Evolutionary conservation across 495 filamentous ascomycete genomes (phyloP).

Genomic region (Daldinia grandis): DNA sequence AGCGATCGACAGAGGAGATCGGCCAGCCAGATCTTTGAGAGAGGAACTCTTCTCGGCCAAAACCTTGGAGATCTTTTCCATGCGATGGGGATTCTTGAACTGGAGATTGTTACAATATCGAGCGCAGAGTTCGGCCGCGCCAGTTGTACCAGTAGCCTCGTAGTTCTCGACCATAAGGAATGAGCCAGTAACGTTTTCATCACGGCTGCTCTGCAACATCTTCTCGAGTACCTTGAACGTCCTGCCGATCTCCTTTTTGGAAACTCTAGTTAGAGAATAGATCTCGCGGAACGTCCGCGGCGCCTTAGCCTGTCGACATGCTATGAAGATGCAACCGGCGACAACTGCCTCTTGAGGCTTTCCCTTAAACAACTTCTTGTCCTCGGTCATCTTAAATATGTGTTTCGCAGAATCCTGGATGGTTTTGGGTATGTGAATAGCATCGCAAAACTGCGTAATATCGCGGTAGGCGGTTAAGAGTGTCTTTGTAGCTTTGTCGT

Average conservation of each 20-base stretch:
- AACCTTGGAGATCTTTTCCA: conserved; percentile 74
- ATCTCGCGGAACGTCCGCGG: conserved; percentile 93
- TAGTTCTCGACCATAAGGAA: conserved; percentile 63
- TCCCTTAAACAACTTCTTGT: conserved; percentile 91
- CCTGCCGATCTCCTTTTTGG: conserved; percentile 95
- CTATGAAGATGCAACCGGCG: conserved; percentile 96
- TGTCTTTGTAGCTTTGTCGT: conserved; percentile 85
- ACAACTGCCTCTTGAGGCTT: conserved; percentile 94
- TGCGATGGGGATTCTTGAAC: conserved; percentile 67
- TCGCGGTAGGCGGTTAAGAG: conserved; percentile 78
- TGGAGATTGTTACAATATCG: conserved; percentile 86
- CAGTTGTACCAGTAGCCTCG: conserved; percentile 78
- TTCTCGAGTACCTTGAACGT: conserved; percentile 93
- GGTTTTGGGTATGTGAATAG: conserved; percentile 78
- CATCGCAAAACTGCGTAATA: conserved; percentile 87
- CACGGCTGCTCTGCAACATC: conserved; percentile 71
- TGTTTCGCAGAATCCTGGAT: conserved; percentile 89
- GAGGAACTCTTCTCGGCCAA: conserved; percentile 77
- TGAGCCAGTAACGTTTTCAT: conserved; percentile 42
- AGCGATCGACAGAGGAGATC: conserved; percentile 92
- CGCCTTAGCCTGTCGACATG: conserved; percentile 86
- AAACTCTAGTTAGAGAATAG: conserved; percentile 88
- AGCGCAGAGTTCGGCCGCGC: conserved; percentile 82
- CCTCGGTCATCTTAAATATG: conserved; percentile 91
- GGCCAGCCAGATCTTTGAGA: conserved; percentile 82